Conservation (phyloP, 2,329 filamentous ascomycete species). For the Dactylellina cionopaga region DNA sequence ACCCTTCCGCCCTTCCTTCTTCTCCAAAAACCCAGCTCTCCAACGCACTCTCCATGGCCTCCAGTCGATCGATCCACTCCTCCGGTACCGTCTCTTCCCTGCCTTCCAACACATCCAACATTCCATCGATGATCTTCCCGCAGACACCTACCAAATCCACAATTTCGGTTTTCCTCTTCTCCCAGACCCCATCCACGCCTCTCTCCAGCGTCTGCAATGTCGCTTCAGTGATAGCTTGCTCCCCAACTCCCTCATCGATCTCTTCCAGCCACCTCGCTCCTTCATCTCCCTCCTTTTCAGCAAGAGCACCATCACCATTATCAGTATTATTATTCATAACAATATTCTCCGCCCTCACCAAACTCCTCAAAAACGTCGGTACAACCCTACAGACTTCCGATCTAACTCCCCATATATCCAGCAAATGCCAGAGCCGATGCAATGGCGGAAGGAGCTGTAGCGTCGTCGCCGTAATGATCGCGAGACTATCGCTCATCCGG, state of each 20-base stretch:
- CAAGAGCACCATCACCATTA: conserved; percentile 22
- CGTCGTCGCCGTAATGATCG: conserved; percentile 88
- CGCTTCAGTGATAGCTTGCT: conserved; percentile 37
- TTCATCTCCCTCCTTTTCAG: conserved; percentile 44
- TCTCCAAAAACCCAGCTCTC: conserved; percentile 82
- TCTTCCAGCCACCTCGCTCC: conserved; percentile 54
- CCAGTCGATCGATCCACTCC: conserved; percentile 86
- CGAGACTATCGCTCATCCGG: conserved; percentile 83
- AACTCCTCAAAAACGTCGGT: conserved; percentile 72
- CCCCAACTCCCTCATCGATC: conserved; percentile 59
- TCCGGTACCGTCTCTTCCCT: conserved; percentile 84
- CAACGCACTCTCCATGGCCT: conserved; percentile 79
- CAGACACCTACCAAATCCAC: conserved; percentile 72
- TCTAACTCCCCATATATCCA: conserved; percentile 81
- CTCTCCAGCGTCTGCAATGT: conserved; percentile 39
- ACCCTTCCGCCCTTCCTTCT: conserved; percentile 68
- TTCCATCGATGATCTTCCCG: conserved; percentile 81
- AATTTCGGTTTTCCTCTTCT: conserved; percentile 59
- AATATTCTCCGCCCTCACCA: conserved; percentile 76
- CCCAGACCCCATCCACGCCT: conserved; percentile 56
- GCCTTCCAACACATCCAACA: conserved; percentile 88
- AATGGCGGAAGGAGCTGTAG: conserved; percentile 87
- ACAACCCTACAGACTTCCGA: conserved; percentile 78
- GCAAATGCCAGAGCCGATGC: conserved; percentile 75
- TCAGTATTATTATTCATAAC: conserved; percentile 16